Conservation (phyloP, 192 early-diverging fungal genomes). For the Lobulomyces angularis region DNA sequence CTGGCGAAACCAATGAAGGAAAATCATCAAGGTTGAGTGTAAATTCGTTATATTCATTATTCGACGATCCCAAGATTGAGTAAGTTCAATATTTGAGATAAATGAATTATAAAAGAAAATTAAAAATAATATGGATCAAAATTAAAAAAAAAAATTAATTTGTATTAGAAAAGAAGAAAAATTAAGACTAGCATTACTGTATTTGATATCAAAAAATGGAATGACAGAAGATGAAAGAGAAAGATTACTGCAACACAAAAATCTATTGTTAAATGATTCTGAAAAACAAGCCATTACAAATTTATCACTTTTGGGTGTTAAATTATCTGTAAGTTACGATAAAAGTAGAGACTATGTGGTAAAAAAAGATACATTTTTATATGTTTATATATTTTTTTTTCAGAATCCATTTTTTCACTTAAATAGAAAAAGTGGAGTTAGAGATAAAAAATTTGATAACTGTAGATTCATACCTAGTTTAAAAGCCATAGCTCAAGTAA, state of each 20-base stretch:
- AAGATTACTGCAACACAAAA: no score
- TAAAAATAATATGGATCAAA: no score
- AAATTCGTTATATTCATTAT: conserved; percentile 43
- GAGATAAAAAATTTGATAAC: conserved; percentile 60
- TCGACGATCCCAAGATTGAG: conserved; percentile 52
- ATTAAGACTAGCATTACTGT: conserved; percentile 60
- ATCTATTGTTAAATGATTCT: no score
- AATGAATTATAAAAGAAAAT: no score
- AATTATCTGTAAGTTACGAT: conserved; percentile 41
- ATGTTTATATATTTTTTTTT: conserved; percentile 2
- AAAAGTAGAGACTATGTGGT: conserved; percentile 26
- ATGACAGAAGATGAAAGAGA: conserved; percentile 53
- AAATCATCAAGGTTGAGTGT: conserved; percentile 38
- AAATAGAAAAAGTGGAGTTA: conserved; percentile 19
- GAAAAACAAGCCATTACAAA: conserved; percentile 76
- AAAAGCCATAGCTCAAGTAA: conserved; percentile 47
- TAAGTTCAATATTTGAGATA: conserved; percentile 15
- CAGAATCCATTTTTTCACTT: conserved; percentile 2
- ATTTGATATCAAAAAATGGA: conserved; percentile 60
- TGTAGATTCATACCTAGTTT: conserved; percentile 61
- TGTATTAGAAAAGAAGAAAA: conserved; percentile 52
- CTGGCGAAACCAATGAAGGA: conserved; percentile 57
- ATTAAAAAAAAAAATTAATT: background rate
- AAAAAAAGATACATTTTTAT: conserved; percentile 8
- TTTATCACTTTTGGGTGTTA: conserved; percentile 53